Conservation (phyloP, 306 rosid genomes). For the Ormosia emarginata region DNA sequence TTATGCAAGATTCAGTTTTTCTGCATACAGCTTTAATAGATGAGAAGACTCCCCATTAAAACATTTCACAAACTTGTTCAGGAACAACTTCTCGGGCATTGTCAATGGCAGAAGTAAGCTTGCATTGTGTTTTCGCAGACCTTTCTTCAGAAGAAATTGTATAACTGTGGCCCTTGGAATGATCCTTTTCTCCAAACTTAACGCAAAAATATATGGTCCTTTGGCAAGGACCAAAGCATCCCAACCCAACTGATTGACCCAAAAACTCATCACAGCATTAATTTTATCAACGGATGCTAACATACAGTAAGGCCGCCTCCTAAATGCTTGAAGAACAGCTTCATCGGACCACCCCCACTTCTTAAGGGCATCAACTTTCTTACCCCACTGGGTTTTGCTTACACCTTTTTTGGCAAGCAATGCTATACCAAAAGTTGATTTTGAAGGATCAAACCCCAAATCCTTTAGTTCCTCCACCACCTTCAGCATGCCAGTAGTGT, state of each 20-base stretch:
- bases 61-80: conserved; percentile 6
- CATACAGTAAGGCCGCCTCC: conserved; percentile 32
- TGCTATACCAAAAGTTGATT: conserved; percentile 9
- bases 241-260: conserved; percentile 40
- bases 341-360: conserved; percentile 58
- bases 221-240: not conserved
- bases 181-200: conserved; percentile 48
- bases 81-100: not conserved
- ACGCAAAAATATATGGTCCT: not conserved
- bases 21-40: no score
- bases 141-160: conserved; percentile 30
- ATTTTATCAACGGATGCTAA: conserved; percentile 29
- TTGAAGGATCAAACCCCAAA: conserved; percentile 39
- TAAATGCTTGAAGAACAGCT: conserved; percentile 22
- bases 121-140: conserved; percentile 19
- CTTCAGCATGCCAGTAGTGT: not conserved
- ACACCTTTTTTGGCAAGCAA: not conserved
- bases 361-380: conserved; percentile 29
- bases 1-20: not conserved
- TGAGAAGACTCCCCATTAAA: no score
- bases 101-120: not conserved
- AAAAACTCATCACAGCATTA: conserved; percentile 28
- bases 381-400: conserved; percentile 29
- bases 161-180: conserved; percentile 40
- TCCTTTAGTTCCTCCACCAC: conserved; percentile 25